Evolutionary conservation across 2,329 filamentous ascomycete species (phyloP), one percentile per base, ranked within the genome.

Genomic region (Ceratocystis albifundus): DNA sequence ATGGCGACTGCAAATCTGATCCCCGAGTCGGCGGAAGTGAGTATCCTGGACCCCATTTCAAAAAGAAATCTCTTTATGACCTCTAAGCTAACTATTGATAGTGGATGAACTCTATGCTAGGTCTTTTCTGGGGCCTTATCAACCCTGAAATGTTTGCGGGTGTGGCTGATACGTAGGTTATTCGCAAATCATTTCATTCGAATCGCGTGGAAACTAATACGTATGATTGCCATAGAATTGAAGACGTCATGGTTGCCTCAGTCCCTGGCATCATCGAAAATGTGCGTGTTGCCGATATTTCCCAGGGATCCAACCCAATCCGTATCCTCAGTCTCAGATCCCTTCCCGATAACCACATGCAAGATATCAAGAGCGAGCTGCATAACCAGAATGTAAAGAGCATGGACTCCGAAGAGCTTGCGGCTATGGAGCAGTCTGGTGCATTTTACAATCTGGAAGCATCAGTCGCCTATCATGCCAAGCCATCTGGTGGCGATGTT

Each of bases 131-230:
- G 94, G 89, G 90, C 0, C 79, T 97, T 3, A 86, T 96, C 69
- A 95, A 97, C 72, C 93, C 94, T 0, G 93, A 97, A 55, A 95
- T 97, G 88, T 94, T 99, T 74, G 80, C 84, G n/a, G 84, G 84
- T 4, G 84, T 96, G 7, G 92, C 92, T n/a, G 94, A 97, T 73
- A 96, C 89, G 12, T 77, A 69, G 74, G 76, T 74, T 1, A 1
- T 4, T 28, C 1, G 1, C 50, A 17, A 20, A 3, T 22, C 0
- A 12, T 1, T 2, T 6, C 4, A 2, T 10, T 15, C 0, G 7
- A 0, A 1, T 50, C 0, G 22, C 15, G 62, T 12, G 2, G 66
- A 0, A 62, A 17, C 12, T 62, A 46, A 66, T 46, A 45, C 44
- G 25, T 7, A 46, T 17, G 6, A 2, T 22, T 32, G 36, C 1